phyloP scores from a whole-genome alignment of 2,329 filamentous ascomycete genomes.

The Fusarium foetens region DNA sequence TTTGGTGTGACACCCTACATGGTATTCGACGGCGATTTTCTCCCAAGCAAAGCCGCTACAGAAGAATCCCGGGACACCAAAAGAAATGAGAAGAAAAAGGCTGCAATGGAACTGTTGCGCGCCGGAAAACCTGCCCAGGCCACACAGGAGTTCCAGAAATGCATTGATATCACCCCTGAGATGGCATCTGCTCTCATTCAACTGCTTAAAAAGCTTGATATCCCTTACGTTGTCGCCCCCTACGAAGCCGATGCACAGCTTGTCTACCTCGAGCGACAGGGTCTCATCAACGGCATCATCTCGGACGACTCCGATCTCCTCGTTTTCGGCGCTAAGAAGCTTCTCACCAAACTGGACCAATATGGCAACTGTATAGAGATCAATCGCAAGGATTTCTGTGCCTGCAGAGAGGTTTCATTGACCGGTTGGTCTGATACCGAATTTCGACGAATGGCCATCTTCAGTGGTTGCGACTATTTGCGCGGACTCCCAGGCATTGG shows the following conservation, averaged over 20 bases:
- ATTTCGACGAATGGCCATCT: conserved; percentile 94
- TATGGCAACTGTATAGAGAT: conserved; percentile 94
- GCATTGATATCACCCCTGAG: conserved; percentile 92
- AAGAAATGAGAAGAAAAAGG: conserved; percentile 78
- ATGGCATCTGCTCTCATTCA: conserved; percentile 95
- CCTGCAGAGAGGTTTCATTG: conserved; percentile 86
- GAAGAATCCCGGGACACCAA: conserved; percentile 80
- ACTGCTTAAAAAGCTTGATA: conserved; percentile 80
- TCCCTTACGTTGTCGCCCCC: conserved; percentile 92
- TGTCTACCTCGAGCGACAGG: conserved; percentile 89
- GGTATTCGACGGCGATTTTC: conserved; percentile 94
- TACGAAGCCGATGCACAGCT: conserved; percentile 99
- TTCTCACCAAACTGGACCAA: conserved; percentile 94
- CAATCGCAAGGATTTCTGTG: conserved; percentile 86
- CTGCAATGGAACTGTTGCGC: conserved; percentile 81
- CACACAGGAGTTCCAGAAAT: conserved; percentile 89
- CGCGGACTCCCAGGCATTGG: conserved; percentile 85
- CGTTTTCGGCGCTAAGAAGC: conserved; percentile 90
- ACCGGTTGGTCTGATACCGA: conserved; percentile 92
- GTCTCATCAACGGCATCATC: conserved; percentile 85
- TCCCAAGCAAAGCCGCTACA: conserved; percentile 92
- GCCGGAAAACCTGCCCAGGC: conserved; percentile 85
- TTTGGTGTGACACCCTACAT: conserved; percentile 95
- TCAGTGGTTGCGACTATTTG: conserved; percentile 98
- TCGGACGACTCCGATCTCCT: conserved; percentile 97